Conservation (phyloP, 75 land plant genomes). For the Pinus taeda region DNA sequence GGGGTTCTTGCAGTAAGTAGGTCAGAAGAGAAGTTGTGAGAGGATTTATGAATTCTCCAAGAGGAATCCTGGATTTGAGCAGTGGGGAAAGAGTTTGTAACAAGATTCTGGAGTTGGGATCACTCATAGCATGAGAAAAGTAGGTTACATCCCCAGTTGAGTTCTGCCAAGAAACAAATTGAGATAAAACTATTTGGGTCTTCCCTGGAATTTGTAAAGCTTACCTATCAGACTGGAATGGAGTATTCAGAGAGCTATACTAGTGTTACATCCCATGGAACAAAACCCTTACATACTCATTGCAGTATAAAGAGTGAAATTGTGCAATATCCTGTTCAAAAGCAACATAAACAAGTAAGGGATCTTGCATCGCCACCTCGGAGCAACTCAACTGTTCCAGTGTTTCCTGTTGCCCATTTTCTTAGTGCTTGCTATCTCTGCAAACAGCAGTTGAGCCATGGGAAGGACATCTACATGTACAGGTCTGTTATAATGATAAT, state of each 20-base stretch:
- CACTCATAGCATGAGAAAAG: too few species aligned
- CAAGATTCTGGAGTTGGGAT: background rate
- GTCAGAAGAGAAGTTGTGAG: too few species aligned
- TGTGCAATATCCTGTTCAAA: too few species aligned
- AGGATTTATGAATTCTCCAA: too few species aligned
- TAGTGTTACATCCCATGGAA: conserved; percentile 15
- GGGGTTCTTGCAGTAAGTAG: too few species aligned
- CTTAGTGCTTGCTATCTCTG: conserved; percentile 24
- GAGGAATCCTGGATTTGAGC: too few species aligned
- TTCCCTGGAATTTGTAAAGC: background rate
- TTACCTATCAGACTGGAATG: background rate
- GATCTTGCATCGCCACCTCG: too few species aligned
- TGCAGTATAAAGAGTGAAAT: too few species aligned
- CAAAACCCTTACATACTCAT: too few species aligned
- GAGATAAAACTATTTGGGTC: background rate
- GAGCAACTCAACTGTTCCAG: background rate
- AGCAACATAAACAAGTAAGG: too few species aligned
- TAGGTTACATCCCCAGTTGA: conserved; percentile 6
- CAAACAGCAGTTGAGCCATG: conserved; percentile 18
- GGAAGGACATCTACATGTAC: conserved; percentile 33
- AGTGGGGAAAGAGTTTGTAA: too few species aligned
- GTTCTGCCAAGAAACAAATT: too few species aligned
- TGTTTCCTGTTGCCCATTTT: conserved; percentile 7
- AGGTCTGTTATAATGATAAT: conserved; percentile 8
- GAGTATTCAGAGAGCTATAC: conserved; percentile 26